Conservation (phyloP, 1,139 yeast species). For the Diutina neorugosa region DNA sequence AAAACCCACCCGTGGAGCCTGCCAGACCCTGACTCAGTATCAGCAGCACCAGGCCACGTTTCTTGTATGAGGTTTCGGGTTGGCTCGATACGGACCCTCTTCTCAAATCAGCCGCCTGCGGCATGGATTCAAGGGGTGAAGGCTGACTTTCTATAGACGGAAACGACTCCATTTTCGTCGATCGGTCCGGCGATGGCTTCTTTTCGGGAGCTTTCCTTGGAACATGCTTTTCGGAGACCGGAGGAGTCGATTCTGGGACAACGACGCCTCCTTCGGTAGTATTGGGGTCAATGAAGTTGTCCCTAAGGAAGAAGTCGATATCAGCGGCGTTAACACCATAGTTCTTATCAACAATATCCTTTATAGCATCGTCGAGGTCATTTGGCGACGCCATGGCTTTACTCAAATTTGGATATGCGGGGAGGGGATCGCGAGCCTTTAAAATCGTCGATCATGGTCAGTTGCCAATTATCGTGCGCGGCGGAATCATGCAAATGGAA, state of each 20-base stretch:
- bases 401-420: neutral
- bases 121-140: neutral
- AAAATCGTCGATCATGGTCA: neutral
- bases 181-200: neutral
- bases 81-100: neutral
- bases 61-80: neutral
- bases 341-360: neutral
- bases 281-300: neutral
- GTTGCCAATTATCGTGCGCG: neutral
- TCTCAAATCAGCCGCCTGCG: neutral
- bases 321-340: neutral
- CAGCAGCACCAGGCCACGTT: conserved; percentile 3
- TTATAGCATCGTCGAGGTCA: neutral
- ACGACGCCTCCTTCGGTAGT: neutral
- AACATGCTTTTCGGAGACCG: neutral
- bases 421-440: neutral
- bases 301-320: conserved; percentile 1
- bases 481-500: neutral
- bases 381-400: neutral
- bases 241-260: neutral
- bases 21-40: conserved; percentile 8
- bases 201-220: neutral
- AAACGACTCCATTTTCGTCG: neutral
- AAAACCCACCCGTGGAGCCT: conserved; percentile 19
- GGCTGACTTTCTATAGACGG: neutral